Conservation (phyloP, 345 rosid genomes). For the Alliaria petiolata region DNA sequence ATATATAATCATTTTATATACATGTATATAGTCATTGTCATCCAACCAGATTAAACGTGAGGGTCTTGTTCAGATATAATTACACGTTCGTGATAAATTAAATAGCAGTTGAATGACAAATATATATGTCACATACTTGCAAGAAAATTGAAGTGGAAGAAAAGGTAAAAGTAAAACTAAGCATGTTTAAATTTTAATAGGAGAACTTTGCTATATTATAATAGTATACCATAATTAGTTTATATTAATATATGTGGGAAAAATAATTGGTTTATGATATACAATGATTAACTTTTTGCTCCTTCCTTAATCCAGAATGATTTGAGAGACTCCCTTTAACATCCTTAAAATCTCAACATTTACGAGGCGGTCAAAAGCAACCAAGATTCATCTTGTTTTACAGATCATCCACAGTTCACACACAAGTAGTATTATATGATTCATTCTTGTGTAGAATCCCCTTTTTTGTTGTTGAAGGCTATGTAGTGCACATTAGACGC, state of each 20-base stretch:
- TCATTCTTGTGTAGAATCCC: slow-evolving; percentile 8
- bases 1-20: not conserved
- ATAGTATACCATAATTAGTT: not conserved
- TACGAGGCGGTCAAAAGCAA: slow-evolving; percentile 32
- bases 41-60: slow-evolving; percentile 23
- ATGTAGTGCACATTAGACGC: not conserved
- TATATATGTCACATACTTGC: not conserved
- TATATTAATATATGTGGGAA: no score
- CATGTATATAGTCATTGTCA: slow-evolving; percentile 18
- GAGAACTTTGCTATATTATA: no score
- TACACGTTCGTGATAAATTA: not conserved
- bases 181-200: no score
- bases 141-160: not conserved
- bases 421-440: not conserved
- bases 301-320: slow-evolving; percentile 20
- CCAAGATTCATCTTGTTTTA: slow-evolving; percentile 21
- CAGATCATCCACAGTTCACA: slow-evolving; percentile 4
- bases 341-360: slow-evolving; percentile 22
- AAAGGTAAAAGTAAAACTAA: slow-evolving; percentile 2
- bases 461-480: slow-evolving; percentile 10
- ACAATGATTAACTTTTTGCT: slow-evolving; percentile 19
- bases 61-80: slow-evolving; percentile 9
- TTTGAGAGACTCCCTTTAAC: slow-evolving; percentile 3
- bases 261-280: not conserved
- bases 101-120: not conserved